Evolutionary conservation across 345 rosid species (phyloP).

Genomic region (Moricandia moricandioides): DNA sequence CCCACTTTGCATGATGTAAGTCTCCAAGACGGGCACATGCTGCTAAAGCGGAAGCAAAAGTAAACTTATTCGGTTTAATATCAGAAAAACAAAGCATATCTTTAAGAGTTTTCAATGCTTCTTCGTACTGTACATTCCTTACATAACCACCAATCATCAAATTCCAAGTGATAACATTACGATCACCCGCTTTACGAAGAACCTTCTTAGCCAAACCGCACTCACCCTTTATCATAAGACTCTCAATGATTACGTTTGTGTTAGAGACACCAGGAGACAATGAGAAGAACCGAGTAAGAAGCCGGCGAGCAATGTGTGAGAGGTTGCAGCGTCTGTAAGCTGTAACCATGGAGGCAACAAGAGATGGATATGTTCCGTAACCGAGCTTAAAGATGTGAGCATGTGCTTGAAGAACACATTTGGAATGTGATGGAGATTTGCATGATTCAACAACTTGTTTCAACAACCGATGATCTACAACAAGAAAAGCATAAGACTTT

Average conservation of each 20-base stretch:
- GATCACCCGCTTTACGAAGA: constrained; percentile 37
- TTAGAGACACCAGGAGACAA: constrained; percentile 39
- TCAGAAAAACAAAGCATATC: constrained; percentile 48
- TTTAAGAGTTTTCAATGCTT: constrained; percentile 46
- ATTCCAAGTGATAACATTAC: constrained; percentile 77
- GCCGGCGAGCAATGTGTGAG: constrained; percentile 38
- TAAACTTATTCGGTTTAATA: constrained; percentile 62
- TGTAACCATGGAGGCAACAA: constrained; percentile 47
- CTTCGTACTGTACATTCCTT: constrained; percentile 53
- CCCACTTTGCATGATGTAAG: constrained; percentile 54
- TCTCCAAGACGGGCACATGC: constrained; percentile 75
- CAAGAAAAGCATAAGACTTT: too few relatives aligned
- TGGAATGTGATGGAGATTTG: constrained; percentile 41
- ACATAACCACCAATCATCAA: constrained; percentile 68
- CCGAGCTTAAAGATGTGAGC: constrained; percentile 56
- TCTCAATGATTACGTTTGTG: constrained; percentile 49
- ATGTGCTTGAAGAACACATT: constrained; percentile 46
- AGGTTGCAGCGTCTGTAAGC: constrained; percentile 50
- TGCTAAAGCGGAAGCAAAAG: constrained; percentile 58
- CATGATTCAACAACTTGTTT: constrained; percentile 48
- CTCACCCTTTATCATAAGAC: constrained; percentile 51
- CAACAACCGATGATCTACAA: constrained; percentile 6
- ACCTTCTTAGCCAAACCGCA: constrained; percentile 54
- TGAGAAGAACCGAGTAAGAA: constrained; percentile 42
- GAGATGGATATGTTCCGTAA: constrained; percentile 53